phyloP scores from a whole-genome alignment of 257 asterid species.

The Ocimum tenuiflorum region DNA sequence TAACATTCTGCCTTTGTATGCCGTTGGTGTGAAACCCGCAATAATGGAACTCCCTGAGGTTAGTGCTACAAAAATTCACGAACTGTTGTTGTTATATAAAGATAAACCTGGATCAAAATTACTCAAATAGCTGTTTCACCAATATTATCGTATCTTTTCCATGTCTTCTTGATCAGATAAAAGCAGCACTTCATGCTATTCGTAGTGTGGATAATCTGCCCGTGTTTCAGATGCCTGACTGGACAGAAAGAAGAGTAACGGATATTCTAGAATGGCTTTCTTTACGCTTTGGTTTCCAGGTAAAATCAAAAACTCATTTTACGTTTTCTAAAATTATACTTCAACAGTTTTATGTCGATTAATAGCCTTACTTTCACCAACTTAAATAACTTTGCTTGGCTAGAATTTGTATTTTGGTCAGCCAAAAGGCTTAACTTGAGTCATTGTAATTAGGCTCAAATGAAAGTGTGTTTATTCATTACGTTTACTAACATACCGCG shows the following conservation, averaged over 20 bases:
- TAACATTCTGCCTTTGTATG: conserved; percentile 87
- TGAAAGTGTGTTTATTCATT: too few species aligned
- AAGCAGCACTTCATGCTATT: conserved; percentile 71
- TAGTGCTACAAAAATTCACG: conserved; percentile 17
- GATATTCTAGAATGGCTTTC: conserved; percentile 97
- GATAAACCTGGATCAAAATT: conserved; percentile 16
- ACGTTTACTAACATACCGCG: neutral
- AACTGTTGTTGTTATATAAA: neutral
- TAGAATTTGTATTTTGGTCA: neutral
- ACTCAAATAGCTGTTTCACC: conserved; percentile 4
- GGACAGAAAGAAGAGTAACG: conserved; percentile 42
- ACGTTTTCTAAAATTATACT: neutral
- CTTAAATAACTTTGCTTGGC: neutral
- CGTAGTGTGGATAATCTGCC: conserved; percentile 66
- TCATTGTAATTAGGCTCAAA: neutral
- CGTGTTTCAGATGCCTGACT: conserved; percentile 45
- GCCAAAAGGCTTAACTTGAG: neutral
- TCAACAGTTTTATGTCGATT: neutral
- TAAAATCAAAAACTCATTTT: conserved; percentile 21
- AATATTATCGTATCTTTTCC: conserved; percentile 6
- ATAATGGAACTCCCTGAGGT: conserved; percentile 98
- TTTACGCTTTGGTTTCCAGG: conserved; percentile 95
- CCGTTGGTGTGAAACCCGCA: conserved; percentile 81
- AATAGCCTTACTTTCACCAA: neutral
- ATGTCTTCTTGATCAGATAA: conserved; percentile 47